Percentiles rank a stretch among this genome's conserved stretches.
Evolutionary conservation across 306 rosid species (phyloP).

Genomic region (Trifolium subterraneum): DNA sequence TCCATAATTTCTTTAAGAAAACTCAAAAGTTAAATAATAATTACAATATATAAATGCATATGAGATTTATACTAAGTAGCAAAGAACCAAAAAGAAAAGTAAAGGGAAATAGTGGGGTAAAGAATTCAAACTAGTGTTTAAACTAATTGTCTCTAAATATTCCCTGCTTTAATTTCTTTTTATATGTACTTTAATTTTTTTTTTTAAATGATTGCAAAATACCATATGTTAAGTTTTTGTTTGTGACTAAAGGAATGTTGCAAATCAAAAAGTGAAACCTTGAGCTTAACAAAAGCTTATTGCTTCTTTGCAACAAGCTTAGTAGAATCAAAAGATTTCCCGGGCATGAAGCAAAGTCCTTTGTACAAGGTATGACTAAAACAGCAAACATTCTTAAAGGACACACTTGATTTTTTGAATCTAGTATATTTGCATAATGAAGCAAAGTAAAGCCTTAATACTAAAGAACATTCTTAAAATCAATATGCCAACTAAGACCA

Average conservation of each 20-base stretch:
- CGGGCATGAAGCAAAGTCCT: slow-evolving; percentile 46
- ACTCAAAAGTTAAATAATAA: background rate
- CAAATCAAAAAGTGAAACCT: slow-evolving; percentile 60
- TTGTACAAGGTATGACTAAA: slow-evolving; percentile 33
- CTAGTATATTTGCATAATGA: slow-evolving; percentile 30
- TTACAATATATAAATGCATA: background rate
- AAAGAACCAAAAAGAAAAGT: slow-evolving; percentile 36
- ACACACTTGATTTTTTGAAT: slow-evolving; percentile 36
- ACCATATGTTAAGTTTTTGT: slow-evolving; percentile 29
- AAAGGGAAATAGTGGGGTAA: slow-evolving; percentile 42
- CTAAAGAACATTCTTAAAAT: slow-evolving; percentile 10
- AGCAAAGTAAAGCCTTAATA: slow-evolving; percentile 29
- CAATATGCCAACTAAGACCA: slow-evolving; percentile 12
- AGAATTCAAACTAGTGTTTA: slow-evolving; percentile 33
- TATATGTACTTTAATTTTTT: slow-evolving; percentile 1
- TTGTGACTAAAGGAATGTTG: slow-evolving; percentile 39
- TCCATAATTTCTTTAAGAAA: background rate
- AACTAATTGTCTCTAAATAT: slow-evolving; percentile 9
- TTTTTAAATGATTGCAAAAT: slow-evolving; percentile 31
- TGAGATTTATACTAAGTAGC: background rate
- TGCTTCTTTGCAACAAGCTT: slow-evolving; percentile 41
- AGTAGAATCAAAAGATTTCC: slow-evolving; percentile 56
- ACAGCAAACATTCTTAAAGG: slow-evolving; percentile 33
- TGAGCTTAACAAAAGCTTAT: slow-evolving; percentile 70
- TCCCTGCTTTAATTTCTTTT: slow-evolving; percentile 15